Evolutionary conservation across 768 basidiomycete genomes (phyloP).

Genomic region (Fomitopsis serialis): DNA sequence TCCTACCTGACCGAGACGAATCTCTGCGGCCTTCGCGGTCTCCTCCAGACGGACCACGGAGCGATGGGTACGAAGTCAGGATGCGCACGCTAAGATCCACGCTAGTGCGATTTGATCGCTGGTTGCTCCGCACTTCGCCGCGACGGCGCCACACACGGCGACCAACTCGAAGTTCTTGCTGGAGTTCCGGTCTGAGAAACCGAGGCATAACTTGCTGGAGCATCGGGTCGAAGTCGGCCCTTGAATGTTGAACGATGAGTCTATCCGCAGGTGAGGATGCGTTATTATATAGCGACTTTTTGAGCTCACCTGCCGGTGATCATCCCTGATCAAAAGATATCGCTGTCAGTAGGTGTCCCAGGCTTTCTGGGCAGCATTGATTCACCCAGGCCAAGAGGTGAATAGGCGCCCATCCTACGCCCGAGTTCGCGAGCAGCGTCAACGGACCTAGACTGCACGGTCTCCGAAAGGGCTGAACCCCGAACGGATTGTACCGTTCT

Average conservation of each 20-base stretch:
- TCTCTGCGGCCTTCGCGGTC: background rate
- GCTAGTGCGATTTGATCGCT: conserved; percentile 29
- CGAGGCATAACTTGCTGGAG: conserved; percentile 19
- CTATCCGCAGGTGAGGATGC: too few species aligned
- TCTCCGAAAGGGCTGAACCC: conserved; percentile 32
- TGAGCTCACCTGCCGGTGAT: conserved; percentile 40
- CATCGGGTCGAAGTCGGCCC: conserved; percentile 23
- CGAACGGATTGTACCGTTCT: conserved; percentile 27
- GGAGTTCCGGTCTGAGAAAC: conserved; percentile 35
- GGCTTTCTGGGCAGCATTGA: too few species aligned
- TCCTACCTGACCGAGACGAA: background rate
- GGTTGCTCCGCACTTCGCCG: conserved; percentile 25
- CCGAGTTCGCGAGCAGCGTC: conserved; percentile 35
- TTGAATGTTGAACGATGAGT: background rate
- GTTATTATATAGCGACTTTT: background rate
- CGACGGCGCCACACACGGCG: conserved; percentile 28
- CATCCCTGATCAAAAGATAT: conserved; percentile 26
- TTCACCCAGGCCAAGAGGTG: conserved; percentile 41
- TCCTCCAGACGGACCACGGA: background rate
- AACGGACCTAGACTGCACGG: conserved; percentile 26
- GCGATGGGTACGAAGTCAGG: conserved; percentile 14
- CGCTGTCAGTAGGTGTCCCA: background rate
- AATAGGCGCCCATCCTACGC: conserved; percentile 35
- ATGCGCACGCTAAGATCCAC: conserved; percentile 30
- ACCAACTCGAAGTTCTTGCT: conserved; percentile 33